A percentile compares a stretch with the other conserved stretches of the same genome.
These are phyloP conservation scores for Xerophyta viscosa DNA, from an alignment of 106 monocot genomes.

Conservation along the genomic window DNA sequence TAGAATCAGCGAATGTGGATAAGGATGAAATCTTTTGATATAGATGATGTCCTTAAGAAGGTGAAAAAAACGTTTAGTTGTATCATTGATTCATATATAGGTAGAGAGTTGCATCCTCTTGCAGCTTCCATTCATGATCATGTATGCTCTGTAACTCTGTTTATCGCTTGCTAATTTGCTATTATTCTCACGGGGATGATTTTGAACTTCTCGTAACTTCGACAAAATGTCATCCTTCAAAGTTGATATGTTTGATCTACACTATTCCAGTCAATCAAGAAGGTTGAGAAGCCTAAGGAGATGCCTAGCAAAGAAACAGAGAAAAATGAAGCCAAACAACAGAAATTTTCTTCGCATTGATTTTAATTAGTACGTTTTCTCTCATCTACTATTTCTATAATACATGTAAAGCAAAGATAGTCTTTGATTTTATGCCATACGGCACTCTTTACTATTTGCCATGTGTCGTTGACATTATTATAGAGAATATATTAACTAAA, in stretches of 20 bases:
- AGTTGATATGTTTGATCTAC: too few relatives aligned
- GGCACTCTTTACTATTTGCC: too few relatives aligned
- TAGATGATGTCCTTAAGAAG: constrained; percentile 29
- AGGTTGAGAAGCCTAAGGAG: too few relatives aligned
- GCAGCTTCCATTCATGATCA: too few relatives aligned
- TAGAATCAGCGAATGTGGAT: constrained; percentile 42
- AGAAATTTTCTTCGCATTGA: constrained; percentile 73
- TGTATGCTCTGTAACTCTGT: too few relatives aligned
- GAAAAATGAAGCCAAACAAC: constrained; percentile 38
- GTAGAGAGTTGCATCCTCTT: too few relatives aligned
- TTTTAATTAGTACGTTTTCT: constrained; percentile 78
- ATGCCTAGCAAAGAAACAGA: constrained; percentile 22
- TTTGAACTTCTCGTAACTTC: constrained; percentile 74
- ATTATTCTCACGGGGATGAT: constrained; percentile 51
- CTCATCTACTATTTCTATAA: neutral
- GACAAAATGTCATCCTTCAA: constrained; percentile 72
- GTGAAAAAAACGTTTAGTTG: constrained; percentile 55
- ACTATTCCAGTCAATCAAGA: too few relatives aligned
- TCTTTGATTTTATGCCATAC: too few relatives aligned
- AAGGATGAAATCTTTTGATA: constrained; percentile 48
- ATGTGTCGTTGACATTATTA: neutral
- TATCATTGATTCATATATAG: too few relatives aligned
- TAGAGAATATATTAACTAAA: too few relatives aligned
- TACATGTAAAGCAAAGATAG: too few relatives aligned
- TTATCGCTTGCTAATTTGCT: neutral